Evolutionary conservation across 2,329 filamentous ascomycete species (phyloP), one percentile per base, ranked within the genome.

Genomic region (Madurella fahalii): DNA sequence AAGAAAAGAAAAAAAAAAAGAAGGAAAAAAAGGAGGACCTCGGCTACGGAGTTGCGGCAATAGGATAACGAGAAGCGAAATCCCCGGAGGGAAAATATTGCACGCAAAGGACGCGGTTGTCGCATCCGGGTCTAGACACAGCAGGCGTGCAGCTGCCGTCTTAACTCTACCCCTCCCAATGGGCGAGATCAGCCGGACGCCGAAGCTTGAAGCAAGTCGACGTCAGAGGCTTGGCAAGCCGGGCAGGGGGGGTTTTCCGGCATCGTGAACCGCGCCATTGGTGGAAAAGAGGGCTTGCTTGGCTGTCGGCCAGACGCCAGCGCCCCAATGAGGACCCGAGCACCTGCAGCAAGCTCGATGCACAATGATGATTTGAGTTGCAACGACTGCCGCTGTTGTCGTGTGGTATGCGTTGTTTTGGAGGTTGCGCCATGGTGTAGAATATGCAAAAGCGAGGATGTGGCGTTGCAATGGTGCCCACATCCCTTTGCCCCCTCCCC

Each of bases 141-240:
- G 34, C 18, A 41, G 46, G 18, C 17, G 42, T 25, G 15, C 18
- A 42, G 37, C 5, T 41, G 53, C 48, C 41, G 44, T 48, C 47
- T 40, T 18, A 17, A n/a, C 40, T 17, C 20, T 31, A 25, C 25
- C 47, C 40, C 31, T 32, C 11, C 18, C 18, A 31, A 12, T 30
- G 42, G 40, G 40, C 43, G 39, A 54, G 46, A 50, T 46, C 20
- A 42, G 45, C 42, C 43, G 34, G 47, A 12, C 25, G 51, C 40
- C 9, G 16, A 13, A 44, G 40, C 41, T 30, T 41, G 46, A 61
- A 60, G 59, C 59, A 62, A 9, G 51, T 58, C 59, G 58, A 64
- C 62, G 61, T 64, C 62, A 64, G 56, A 47, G 58, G 54, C 62
- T 62, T 61, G 59, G 58, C 58, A 37, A 41, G 25, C 5, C 13